Evolutionary conservation across 108 stramenopile genomes (phyloP).

Genomic region (Nitzschia palea): DNA sequence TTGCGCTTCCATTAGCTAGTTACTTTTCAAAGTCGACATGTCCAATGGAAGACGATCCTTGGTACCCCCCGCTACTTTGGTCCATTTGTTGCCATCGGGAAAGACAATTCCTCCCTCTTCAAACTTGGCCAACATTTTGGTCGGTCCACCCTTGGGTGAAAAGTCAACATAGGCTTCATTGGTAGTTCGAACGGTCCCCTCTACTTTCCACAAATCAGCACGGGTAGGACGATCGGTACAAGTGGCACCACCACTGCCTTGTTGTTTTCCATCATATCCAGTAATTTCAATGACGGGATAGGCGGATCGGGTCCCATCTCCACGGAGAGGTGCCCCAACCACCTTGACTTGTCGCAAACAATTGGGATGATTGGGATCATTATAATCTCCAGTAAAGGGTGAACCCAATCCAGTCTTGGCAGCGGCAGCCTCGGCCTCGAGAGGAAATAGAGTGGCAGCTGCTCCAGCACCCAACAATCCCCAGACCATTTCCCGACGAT

Average conservation of each 20-base stretch:
- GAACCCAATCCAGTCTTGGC: constrained; percentile 27
- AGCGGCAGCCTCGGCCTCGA: constrained; percentile 26
- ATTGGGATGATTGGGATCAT: constrained; percentile 49
- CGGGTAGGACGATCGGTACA: constrained; percentile 47
- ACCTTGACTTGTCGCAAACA: constrained; percentile 50
- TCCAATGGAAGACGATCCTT: constrained; percentile 29
- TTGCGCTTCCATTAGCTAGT: constrained; percentile 2
- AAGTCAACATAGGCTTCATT: constrained; percentile 39
- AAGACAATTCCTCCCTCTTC: constrained; percentile 48
- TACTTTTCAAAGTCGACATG: constrained; percentile 49
- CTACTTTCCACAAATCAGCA: constrained; percentile 44
- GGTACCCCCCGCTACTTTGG: constrained; percentile 36
- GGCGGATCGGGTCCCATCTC: constrained; percentile 43
- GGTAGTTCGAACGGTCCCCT: constrained; percentile 23
- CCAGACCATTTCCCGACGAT: neutral
- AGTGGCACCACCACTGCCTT: constrained; percentile 15
- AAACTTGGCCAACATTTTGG: constrained; percentile 24
- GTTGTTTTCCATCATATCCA: constrained; percentile 49
- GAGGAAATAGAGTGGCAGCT: constrained; percentile 15
- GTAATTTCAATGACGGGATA: constrained; percentile 40
- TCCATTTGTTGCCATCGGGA: constrained; percentile 59
- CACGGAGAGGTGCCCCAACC: constrained; percentile 37
- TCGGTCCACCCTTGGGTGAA: constrained; percentile 48
- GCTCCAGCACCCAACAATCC: constrained; percentile 25
- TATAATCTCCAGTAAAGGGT: constrained; percentile 46